Evolutionary conservation across 169 alveolate species (phyloP).

Genomic region (Theileria luwenshuni): DNA sequence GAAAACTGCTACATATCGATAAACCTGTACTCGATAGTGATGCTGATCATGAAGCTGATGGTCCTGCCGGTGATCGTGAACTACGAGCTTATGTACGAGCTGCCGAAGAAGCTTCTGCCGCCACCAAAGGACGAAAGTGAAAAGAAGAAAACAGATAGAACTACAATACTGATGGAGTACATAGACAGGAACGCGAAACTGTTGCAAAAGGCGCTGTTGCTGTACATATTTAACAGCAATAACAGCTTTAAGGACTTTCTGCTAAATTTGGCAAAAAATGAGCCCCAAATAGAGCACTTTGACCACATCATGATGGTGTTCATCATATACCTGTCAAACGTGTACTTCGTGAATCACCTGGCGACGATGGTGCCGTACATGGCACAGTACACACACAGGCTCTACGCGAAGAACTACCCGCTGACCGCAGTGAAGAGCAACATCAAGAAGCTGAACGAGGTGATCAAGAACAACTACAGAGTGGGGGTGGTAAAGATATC

Average conservation of each 20-base stretch:
- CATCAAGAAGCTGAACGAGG: neutral
- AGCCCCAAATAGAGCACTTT: conserved; percentile 26
- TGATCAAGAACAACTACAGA: conserved; percentile 33
- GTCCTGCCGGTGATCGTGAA: conserved; percentile 6
- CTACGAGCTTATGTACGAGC: conserved; percentile 8
- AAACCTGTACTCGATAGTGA: conserved; percentile 2
- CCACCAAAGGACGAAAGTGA: neutral
- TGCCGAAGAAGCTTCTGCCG: neutral
- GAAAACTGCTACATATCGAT: conserved; percentile 15
- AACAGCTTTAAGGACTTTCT: conserved; percentile 49
- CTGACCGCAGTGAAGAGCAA: neutral
- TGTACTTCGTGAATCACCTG: conserved; percentile 13
- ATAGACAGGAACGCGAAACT: conserved; percentile 19
- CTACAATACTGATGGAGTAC: conserved; percentile 2
- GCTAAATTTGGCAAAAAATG: conserved; percentile 15
- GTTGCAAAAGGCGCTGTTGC: conserved; percentile 21
- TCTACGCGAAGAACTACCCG: neutral
- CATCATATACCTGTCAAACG: conserved; percentile 45
- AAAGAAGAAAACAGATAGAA: neutral
- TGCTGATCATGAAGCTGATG: neutral
- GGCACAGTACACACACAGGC: conserved; percentile 21
- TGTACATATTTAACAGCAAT: conserved; percentile 35
- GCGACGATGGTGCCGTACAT: conserved; percentile 33
- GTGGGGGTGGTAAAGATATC: conserved; percentile 16
- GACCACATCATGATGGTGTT: conserved; percentile 23